Base-by-base conservation (phyloP, 2,329 filamentous ascomycete genomes). In the Calonectria pauciramosa region DNA sequence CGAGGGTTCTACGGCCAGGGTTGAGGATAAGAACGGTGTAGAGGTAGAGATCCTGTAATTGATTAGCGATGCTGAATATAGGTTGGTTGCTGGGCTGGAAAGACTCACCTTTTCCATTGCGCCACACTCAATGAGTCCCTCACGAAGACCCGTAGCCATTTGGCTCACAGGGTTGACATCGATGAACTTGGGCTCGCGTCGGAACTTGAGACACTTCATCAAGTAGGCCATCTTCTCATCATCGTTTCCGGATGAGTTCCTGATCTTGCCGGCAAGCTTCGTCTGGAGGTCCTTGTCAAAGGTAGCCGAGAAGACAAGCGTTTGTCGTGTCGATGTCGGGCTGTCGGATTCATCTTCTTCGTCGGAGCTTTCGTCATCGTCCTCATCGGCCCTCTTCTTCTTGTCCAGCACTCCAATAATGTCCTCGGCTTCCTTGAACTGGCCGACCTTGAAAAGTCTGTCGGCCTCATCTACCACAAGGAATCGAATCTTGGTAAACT, bases 381-480 rank as follows among this genome's bases (percentile, higher is more conserved):
- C 88, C 0, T 86, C 84, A 9, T 89, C 88, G 28, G 90, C 88
- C 23, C 91, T 89, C 59, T 95, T 92, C 49, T 90, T 87, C 34
- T 93, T 90, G 81, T 98, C 95, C 13, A 99, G 86, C 0, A 95
- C 92, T 71, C 92, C 93, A 20, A 99, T 86, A 28, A 99, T 98
- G 71, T 98, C 94, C 78, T 96, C 94, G 6, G 96, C 93, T 84
- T 99, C 97, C 84, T 98, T 96, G 86, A 98, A 99, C 82, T 98
- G 95, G 0, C 97, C 97, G 78, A 97, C 94, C 68, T 95, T 97
- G 75, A 99, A 90, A 23, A 99, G 88, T 68, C 97, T 91, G 86
- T 99, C 97, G 0, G 97, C 97, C 85, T 99, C 97, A 80, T 99
- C 97, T 1, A 99, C 90, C 0, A 99, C 95, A 2, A 99, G 87